phyloP scores from a whole-genome alignment of 352 stramenopile species.

The Vaucheria bursata region DNA sequence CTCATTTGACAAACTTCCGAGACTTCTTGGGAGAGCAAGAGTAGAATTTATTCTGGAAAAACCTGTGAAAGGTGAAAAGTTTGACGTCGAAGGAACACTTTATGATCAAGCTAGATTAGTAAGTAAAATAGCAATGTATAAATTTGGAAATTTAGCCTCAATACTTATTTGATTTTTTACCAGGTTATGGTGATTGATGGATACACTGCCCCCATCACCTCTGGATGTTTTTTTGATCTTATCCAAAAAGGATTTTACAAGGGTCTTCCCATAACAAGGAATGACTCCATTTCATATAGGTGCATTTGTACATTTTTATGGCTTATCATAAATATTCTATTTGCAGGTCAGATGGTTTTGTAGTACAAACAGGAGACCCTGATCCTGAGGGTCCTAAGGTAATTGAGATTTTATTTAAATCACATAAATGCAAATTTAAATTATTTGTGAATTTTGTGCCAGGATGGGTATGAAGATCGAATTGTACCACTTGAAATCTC shows the following conservation, averaged over 20 bases:
- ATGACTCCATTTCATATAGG: too few relatives aligned
- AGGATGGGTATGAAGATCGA: slow-evolving; percentile 42
- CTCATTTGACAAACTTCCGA: slow-evolving; percentile 62
- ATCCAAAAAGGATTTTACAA: slow-evolving; percentile 61
- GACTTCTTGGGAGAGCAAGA: slow-evolving; percentile 61
- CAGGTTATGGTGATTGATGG: slow-evolving; percentile 68
- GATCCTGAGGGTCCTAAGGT: slow-evolving; percentile 55
- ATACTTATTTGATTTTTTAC: neutral
- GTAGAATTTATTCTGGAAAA: slow-evolving; percentile 53
- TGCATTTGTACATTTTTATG: too few relatives aligned
- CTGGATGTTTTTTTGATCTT: slow-evolving; percentile 71
- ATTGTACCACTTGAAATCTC: slow-evolving; percentile 52
- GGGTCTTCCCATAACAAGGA: slow-evolving; percentile 29
- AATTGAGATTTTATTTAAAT: neutral
- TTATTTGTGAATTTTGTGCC: neutral
- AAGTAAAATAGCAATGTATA: neutral
- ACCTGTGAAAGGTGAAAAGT: slow-evolving; percentile 48
- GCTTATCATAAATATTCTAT: neutral
- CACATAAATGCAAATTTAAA: neutral
- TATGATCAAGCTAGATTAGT: slow-evolving; percentile 62
- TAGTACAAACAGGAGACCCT: slow-evolving; percentile 71
- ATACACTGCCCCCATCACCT: slow-evolving; percentile 66
- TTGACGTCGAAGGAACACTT: slow-evolving; percentile 62
- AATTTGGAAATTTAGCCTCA: neutral
- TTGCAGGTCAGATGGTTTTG: slow-evolving; percentile 61